Evolutionary conservation across 108 stramenopile species (phyloP).

Genomic region (Tribonema minus): DNA sequence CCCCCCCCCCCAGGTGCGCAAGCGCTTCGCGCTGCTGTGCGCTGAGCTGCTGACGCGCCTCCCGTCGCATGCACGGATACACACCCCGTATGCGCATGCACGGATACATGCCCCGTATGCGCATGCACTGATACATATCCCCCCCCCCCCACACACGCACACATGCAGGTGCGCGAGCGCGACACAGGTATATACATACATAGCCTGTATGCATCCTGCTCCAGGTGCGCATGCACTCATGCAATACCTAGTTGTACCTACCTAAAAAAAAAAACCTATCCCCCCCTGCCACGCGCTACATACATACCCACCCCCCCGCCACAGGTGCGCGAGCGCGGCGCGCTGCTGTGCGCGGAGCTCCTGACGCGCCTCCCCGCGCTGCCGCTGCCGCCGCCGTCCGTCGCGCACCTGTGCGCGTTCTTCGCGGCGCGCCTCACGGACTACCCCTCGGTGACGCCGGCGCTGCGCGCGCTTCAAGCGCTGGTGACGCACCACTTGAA

Average conservation of each 20-base stretch:
- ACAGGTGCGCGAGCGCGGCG: slow-evolving; percentile 13
- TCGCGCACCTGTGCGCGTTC: slow-evolving; percentile 10
- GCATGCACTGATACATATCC: no score
- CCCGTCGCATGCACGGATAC: no score
- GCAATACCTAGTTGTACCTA: no score
- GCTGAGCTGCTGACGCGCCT: slow-evolving; percentile 31
- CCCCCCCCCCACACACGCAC: no score
- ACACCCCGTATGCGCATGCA: no score
- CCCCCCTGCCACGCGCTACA: no score
- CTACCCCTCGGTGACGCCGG: slow-evolving; percentile 40
- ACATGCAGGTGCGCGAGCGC: no score
- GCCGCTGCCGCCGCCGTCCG: slow-evolving; percentile 21
- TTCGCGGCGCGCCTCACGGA: slow-evolving; percentile 33
- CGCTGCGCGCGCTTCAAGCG: not conserved
- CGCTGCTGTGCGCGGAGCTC: slow-evolving; percentile 27
- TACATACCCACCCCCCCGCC: not conserved
- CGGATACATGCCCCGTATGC: no score
- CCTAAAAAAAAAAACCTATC: no score
- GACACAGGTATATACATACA: no score
- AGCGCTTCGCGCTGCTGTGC: slow-evolving; percentile 13
- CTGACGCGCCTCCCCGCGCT: slow-evolving; percentile 25
- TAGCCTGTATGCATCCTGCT: no score
- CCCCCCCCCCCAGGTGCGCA: slow-evolving; percentile 20
- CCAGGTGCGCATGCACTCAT: no score
- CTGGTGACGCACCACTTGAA: not conserved